These are phyloP conservation scores for Cornus kousa DNA, from an alignment of 148 eudicot genomes.

Conservation along the genomic window DNA sequence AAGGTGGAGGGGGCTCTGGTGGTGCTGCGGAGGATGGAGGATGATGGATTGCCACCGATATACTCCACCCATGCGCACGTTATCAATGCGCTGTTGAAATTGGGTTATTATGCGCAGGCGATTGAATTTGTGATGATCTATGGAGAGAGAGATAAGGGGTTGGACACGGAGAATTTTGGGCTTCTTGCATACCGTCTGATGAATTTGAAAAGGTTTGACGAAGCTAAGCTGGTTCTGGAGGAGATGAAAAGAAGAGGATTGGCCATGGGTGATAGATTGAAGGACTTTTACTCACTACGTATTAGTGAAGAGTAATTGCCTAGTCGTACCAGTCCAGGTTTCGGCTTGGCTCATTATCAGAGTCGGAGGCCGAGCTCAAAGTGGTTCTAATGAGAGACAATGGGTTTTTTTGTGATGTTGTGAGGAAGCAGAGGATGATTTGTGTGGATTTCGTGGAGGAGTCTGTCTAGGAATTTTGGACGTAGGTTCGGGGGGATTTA, in stretches of 20 bases:
- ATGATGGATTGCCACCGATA: conserved; percentile 35
- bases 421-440: conserved; percentile 20
- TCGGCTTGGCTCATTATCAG: conserved; percentile 2
- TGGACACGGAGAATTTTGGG: conserved; percentile 49
- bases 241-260: conserved; percentile 50
- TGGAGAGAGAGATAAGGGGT: conserved; percentile 37
- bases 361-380: conserved; percentile 17
- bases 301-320: too few species aligned
- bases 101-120: conserved; percentile 46
- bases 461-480: conserved; percentile 25
- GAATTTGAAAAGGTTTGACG: conserved; percentile 34
- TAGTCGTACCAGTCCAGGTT: too few species aligned
- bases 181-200: conserved; percentile 43
- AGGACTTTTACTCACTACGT: conserved; percentile 17
- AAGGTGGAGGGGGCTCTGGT: conserved; percentile 53
- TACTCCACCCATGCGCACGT: conserved; percentile 45
- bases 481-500: conserved; percentile 43
- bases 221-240: conserved; percentile 43
- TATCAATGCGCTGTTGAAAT: conserved; percentile 37
- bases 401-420: conserved; percentile 17
- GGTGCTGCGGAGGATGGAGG: conserved; percentile 46
- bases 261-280: conserved; percentile 31
- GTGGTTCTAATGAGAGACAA: conserved; percentile 25
- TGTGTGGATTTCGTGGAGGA: conserved; percentile 13
- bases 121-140: conserved; percentile 51